Conservation (phyloP, 2,329 filamentous ascomycete genomes). For the Ophiocordyceps robertsii region DNA sequence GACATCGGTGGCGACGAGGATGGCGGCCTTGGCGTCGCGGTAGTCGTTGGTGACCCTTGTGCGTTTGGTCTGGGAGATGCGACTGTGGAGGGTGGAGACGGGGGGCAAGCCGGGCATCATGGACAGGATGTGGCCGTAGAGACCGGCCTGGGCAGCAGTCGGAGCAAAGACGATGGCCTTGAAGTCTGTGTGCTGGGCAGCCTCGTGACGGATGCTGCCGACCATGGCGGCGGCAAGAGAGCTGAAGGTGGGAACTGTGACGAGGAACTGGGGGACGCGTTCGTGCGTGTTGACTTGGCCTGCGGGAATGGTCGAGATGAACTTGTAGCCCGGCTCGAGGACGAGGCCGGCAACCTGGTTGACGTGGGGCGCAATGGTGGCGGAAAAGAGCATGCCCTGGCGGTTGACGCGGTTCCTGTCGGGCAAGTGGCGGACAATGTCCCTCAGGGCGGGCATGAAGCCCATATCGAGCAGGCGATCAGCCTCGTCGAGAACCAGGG, state of each 20-base stretch:
- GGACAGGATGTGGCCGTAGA: constrained; percentile 33
- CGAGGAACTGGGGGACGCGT: constrained; percentile 58
- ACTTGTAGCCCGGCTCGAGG: constrained; percentile 60
- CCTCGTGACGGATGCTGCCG: constrained; percentile 38
- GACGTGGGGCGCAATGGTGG: constrained; percentile 70
- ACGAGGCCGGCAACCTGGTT: constrained; percentile 58
- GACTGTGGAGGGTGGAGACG: constrained; percentile 14
- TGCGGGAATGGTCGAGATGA: constrained; percentile 64
- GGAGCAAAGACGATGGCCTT: constrained; percentile 78
- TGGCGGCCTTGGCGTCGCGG: constrained; percentile 35
- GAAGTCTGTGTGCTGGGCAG: constrained; percentile 38
- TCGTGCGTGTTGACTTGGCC: constrained; percentile 68
- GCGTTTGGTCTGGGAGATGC: constrained; percentile 35
- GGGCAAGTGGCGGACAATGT: constrained; percentile 61
- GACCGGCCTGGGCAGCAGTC: constrained; percentile 37
- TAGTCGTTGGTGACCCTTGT: constrained; percentile 48
- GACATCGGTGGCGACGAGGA: constrained; percentile 58
- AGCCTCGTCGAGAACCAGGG: constrained; percentile 72
- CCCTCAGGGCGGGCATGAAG: constrained; percentile 66
- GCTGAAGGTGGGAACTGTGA: constrained; percentile 55
- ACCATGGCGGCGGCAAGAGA: constrained; percentile 49
- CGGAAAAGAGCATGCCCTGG: constrained; percentile 73
- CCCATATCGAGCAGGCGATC: constrained; percentile 74
- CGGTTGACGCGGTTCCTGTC: constrained; percentile 42
- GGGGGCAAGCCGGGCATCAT: neutral